Percentiles rank a stretch among this genome's conserved stretches.
phyloP scores from a whole-genome alignment of 2,329 filamentous ascomycete genomes.

The Fusarium pseudocircinatum region DNA sequence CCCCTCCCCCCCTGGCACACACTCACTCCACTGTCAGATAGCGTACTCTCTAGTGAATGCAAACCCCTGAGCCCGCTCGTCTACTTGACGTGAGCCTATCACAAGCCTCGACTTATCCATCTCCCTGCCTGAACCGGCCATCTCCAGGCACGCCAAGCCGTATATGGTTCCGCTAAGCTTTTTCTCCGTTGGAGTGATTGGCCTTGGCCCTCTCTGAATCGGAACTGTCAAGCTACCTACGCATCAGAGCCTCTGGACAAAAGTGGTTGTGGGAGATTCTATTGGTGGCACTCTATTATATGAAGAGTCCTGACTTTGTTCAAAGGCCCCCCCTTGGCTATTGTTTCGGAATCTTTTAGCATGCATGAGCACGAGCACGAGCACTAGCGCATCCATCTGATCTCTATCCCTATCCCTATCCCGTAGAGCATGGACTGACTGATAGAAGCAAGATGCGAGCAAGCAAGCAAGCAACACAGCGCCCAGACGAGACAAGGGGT shows the following conservation, averaged over 20 bases:
- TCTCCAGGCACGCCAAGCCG: conserved; percentile 19
- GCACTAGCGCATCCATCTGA: conserved; percentile 2
- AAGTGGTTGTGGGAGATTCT: not conserved
- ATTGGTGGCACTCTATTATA: not conserved
- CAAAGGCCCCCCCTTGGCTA: not conserved
- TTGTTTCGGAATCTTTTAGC: conserved; percentile 32
- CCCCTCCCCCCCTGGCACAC: not conserved
- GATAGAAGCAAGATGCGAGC: conserved; percentile 3
- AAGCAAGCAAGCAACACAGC: not conserved
- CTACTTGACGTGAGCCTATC: not conserved
- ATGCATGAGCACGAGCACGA: not conserved
- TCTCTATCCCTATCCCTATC: not conserved
- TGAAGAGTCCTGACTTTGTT: not conserved
- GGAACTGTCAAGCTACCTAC: conserved; percentile 5
- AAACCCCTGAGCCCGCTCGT: conserved; percentile 16
- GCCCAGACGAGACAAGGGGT: not conserved
- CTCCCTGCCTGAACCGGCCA: conserved; percentile 30
- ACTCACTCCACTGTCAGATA: conserved; percentile 15
- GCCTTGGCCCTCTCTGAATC: not conserved
- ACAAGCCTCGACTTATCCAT: not conserved
- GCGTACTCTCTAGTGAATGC: conserved; percentile 3
- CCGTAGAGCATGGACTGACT: conserved; percentile 8
- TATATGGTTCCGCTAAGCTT: conserved; percentile 21
- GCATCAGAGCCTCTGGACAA: conserved; percentile 15
- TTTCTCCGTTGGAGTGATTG: conserved; percentile 17